phyloP scores from a whole-genome alignment of 441 rosid species.

The Adansonia grandidieri region DNA sequence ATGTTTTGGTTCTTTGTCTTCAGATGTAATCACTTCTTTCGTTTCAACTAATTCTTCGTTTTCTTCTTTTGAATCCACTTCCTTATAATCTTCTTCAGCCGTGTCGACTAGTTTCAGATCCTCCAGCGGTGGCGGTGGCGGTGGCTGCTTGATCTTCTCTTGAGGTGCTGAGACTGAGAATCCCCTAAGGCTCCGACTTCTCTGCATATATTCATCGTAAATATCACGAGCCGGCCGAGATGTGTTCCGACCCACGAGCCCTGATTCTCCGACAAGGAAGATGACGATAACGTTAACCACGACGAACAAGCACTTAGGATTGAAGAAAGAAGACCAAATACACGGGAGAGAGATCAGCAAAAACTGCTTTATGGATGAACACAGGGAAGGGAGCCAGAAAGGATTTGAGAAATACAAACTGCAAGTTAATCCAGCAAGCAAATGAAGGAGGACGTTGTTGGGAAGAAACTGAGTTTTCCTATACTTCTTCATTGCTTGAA shows the following conservation, averaged over 20 bases:
- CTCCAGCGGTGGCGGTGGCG: no score
- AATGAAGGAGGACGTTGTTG: conserved; percentile 30
- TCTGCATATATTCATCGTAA: conserved; percentile 54
- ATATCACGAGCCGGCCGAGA: conserved; percentile 27
- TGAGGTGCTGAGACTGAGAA: conserved; percentile 7
- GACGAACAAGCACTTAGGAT: conserved; percentile 54
- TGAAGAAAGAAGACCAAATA: conserved; percentile 34
- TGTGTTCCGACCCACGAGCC: conserved; percentile 27
- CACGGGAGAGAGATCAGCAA: conserved; percentile 33
- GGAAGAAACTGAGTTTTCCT: conserved; percentile 30
- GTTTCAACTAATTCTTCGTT: conserved; percentile 6
- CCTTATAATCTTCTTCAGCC: background rate
- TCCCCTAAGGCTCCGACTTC: conserved; percentile 31
- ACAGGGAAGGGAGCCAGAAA: conserved; percentile 34
- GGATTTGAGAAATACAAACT: conserved; percentile 32
- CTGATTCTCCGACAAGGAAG: conserved; percentile 59
- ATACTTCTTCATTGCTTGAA: conserved; percentile 37
- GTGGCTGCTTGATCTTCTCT: conserved; percentile 13
- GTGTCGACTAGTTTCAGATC: background rate
- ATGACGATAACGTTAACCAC: conserved; percentile 55
- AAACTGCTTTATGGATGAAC: conserved; percentile 31
- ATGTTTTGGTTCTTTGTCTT: background rate
- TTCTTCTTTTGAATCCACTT: background rate
- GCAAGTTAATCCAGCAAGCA: conserved; percentile 37
- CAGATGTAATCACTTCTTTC: background rate